phyloP scores from a whole-genome alignment of 2,329 filamentous ascomycete genomes.

The Whalleya microplaca region DNA sequence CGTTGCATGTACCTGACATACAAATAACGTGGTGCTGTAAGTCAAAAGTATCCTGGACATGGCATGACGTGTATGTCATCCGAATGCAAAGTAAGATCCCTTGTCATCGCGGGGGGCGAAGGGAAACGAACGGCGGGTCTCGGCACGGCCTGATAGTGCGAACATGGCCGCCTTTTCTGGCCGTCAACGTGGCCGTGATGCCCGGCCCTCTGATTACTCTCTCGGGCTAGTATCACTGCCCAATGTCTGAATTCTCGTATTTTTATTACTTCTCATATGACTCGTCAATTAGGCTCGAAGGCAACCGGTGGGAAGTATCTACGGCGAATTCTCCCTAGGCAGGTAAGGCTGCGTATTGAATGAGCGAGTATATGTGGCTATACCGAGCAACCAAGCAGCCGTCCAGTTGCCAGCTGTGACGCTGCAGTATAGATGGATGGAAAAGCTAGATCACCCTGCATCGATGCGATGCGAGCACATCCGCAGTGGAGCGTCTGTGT shows the following conservation, averaged over 20 bases:
- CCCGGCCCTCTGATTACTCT: conserved; percentile 25
- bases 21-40: conserved; percentile 30
- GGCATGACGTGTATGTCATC: conserved; percentile 26
- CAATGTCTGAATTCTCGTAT: conserved; percentile 28
- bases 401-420: conserved; percentile 18
- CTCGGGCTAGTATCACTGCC: conserved; percentile 35
- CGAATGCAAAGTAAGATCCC: conserved; percentile 8
- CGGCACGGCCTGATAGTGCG: conserved; percentile 26
- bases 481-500: conserved; percentile 28
- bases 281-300: conserved; percentile 33
- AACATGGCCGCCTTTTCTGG: conserved; percentile 25
- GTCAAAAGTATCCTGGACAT: conserved; percentile 18
- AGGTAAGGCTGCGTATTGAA: conserved; percentile 15
- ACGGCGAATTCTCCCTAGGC: conserved; percentile 4
- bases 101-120: conserved; percentile 10
- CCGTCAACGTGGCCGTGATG: conserved; percentile 29
- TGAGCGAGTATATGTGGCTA: conserved; percentile 4
- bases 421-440: conserved; percentile 26
- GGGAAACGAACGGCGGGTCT: conserved; percentile 31
- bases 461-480: conserved; percentile 31
- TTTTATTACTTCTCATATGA: conserved; percentile 10
- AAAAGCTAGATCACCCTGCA: conserved; percentile 29
- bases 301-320: conserved; percentile 14
- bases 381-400: conserved; percentile 10
- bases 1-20: conserved; percentile 35